Evolutionary conservation across 192 early-diverging fungal genomes (phyloP).

Genomic region (Diversispora epigaea): DNA sequence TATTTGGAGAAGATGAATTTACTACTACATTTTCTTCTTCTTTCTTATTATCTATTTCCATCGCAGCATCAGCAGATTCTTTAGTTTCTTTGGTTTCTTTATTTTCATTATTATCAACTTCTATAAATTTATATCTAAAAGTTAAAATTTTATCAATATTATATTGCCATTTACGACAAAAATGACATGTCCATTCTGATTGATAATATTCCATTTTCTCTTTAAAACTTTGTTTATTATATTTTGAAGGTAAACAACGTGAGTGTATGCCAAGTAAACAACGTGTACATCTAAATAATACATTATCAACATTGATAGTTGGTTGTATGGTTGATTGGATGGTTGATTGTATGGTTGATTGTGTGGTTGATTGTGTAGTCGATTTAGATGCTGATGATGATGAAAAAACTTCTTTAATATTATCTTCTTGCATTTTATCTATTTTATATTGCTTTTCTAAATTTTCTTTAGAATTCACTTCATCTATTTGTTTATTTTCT

Average conservation of each 20-base stretch:
- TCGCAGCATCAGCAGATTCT: conserved; percentile 3
- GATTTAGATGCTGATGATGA: no score
- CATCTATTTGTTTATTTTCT: no score
- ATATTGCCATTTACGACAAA: conserved; percentile 41
- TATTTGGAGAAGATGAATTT: not conserved
- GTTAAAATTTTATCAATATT: conserved; percentile 41
- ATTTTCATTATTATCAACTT: not conserved
- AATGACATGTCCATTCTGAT: conserved; percentile 43
- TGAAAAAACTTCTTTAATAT: no score
- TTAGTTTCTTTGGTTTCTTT: conserved; percentile 12
- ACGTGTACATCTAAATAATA: conserved; percentile 41
- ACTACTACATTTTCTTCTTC: not conserved
- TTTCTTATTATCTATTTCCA: no score
- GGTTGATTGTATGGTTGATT: not conserved
- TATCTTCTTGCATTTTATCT: no score
- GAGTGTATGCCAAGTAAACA: conserved; percentile 41
- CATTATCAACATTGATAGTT: not conserved
- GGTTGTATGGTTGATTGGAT: not conserved
- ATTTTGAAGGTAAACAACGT: conserved; percentile 31
- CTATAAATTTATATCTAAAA: not conserved
- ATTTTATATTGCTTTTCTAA: no score
- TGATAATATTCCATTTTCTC: conserved; percentile 38
- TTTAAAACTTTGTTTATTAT: conserved; percentile 1
- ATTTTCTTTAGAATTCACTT: no score
- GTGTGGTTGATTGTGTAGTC: not conserved